phyloP scores from a whole-genome alignment of 768 basidiomycete genomes.

The Phylloporus sp. region DNA sequence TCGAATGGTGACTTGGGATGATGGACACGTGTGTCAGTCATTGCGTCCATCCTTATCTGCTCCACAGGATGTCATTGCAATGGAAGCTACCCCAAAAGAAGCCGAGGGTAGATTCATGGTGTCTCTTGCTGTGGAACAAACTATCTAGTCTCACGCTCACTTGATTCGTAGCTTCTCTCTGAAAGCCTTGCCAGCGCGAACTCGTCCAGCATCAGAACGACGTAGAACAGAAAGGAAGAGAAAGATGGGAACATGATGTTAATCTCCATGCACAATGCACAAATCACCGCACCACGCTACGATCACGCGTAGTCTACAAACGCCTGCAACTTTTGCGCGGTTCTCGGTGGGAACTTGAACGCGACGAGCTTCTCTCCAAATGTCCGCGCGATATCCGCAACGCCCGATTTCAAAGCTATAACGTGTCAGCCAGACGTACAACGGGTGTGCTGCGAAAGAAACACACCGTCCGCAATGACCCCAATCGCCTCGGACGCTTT shows the following conservation, averaged over 20 bases:
- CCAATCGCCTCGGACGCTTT: constrained; percentile 53
- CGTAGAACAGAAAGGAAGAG: not conserved
- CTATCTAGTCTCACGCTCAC: too few relatives aligned
- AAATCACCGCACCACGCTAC: not conserved
- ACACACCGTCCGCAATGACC: constrained; percentile 56
- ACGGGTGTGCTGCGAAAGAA: not conserved
- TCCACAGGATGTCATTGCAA: not conserved
- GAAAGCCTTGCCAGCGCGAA: too few relatives aligned
- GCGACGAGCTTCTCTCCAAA: constrained; percentile 73
- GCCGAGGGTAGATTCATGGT: too few relatives aligned
- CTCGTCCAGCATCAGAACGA: too few relatives aligned
- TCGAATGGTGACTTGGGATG: not conserved
- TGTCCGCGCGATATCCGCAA: constrained; percentile 63
- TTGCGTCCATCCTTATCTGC: not conserved
- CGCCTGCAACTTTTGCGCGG: constrained; percentile 61
- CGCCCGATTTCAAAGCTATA: constrained; percentile 60
- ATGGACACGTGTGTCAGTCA: not conserved
- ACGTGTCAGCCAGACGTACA: not conserved
- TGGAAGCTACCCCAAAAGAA: not conserved
- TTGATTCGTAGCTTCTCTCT: too few relatives aligned
- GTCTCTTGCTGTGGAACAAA: too few relatives aligned
- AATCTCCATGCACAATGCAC: not conserved
- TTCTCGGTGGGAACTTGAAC: constrained; percentile 74
- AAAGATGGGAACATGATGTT: not conserved
- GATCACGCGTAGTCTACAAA: constrained; percentile 61